Base-by-base conservation (phyloP, 495 filamentous ascomycete genomes). In the Aspergillus funiculosus region DNA sequence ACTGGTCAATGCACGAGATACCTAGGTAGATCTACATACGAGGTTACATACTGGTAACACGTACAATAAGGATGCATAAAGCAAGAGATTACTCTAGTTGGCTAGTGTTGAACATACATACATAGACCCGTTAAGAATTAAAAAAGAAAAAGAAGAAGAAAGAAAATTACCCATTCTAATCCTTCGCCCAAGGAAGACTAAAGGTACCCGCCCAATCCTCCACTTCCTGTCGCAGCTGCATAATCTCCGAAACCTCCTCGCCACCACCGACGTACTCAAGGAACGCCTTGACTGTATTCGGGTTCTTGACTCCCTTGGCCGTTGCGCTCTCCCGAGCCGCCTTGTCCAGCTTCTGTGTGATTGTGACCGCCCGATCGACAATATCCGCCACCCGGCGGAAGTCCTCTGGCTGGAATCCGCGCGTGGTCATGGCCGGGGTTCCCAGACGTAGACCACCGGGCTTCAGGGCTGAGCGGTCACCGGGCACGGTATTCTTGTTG, bases 401-500 rank as follows among this genome's bases (percentile, higher is more conserved):
- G 62, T 98, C 92, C 22, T 82, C 81, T 38, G 90, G 81, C 48
- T 75, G 72, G 64, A 98, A 89, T 3, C 94, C 94, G 34, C 92
- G 76, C 2, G 92, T 96, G 11, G 92, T 98, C 92, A 98, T 98
- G 39, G 92, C 92, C 0, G 92, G 92, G 4, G 89, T 89, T 19
- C 92, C 92, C 63, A 98, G 84, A 51, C 92, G 81, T 48, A 98
- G 74, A 39, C 92, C 92, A 46, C 88, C 88, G 13, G 92, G 92
- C 57, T 87, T 87, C 51, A 98, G 75, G 2, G 92, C 92, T 11
- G 88, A 95, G 54, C 83, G 85, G 67, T 98, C 92, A 10, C 94
- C 92, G 4, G 94, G 92, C 0, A 96, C 94, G 9, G 92, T 97
- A 69, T 98, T 98, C 76, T 98, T 98, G 74, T 98, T 98, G 60